phyloP scores from a whole-genome alignment of 305 asterid species.

The Fraxinus sp. region DNA sequence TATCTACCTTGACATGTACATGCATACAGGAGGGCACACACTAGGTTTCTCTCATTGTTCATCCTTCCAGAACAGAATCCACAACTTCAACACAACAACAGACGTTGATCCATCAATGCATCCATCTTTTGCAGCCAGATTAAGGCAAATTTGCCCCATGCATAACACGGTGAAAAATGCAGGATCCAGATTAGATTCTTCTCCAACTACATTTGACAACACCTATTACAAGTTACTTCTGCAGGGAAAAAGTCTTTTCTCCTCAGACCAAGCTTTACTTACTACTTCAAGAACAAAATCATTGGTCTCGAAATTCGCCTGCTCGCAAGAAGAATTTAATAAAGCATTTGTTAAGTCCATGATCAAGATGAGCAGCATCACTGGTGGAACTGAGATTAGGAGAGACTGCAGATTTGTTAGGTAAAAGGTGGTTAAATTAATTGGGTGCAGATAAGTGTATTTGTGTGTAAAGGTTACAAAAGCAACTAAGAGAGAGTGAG shows the following conservation, averaged over 20 bases:
- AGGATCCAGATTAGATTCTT: constrained; percentile 41
- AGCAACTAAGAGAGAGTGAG: background rate
- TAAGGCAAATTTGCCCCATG: constrained; percentile 40
- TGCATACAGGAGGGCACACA: constrained; percentile 54
- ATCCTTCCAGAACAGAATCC: constrained; percentile 54
- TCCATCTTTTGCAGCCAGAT: constrained; percentile 36
- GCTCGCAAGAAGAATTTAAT: constrained; percentile 34
- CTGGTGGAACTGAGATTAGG: constrained; percentile 47
- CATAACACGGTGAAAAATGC: constrained; percentile 48
- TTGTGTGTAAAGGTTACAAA: background rate
- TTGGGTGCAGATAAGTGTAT: background rate
- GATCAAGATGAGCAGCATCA: constrained; percentile 49
- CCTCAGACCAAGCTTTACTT: constrained; percentile 52
- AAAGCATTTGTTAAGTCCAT: constrained; percentile 45
- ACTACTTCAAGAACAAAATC: constrained; percentile 34
- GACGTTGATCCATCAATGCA: constrained; percentile 41
- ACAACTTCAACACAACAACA: constrained; percentile 40
- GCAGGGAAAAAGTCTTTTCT: constrained; percentile 46
- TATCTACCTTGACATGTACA: background rate
- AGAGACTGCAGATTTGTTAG: constrained; percentile 34
- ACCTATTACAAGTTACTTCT: constrained; percentile 44
- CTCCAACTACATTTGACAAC: constrained; percentile 53
- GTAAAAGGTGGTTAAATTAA: background rate
- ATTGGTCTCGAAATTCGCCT: constrained; percentile 38
- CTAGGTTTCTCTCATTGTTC: constrained; percentile 59